These are phyloP conservation scores for Aspergillus glaucus DNA, from an alignment of 2,329 filamentous ascomycete species.

Conservation along the genomic window DNA sequence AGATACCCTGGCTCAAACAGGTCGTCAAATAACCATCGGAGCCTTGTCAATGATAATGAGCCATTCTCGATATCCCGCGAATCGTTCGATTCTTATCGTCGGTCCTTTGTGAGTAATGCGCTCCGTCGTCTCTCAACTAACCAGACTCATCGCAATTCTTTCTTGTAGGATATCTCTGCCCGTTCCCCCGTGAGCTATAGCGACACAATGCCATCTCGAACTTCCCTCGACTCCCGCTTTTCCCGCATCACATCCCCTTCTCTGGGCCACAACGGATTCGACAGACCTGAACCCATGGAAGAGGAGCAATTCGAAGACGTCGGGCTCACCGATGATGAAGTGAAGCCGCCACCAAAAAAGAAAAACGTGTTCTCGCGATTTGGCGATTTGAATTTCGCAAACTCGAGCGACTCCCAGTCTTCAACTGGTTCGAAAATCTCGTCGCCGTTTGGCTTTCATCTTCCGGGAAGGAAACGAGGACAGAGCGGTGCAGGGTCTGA, in stretches of 20 bases:
- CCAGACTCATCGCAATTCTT: background rate
- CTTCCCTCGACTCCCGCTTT: slow-evolving; percentile 72
- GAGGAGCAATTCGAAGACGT: slow-evolving; percentile 89
- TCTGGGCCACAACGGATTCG: slow-evolving; percentile 52
- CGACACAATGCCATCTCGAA: slow-evolving; percentile 58
- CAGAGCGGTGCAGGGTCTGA: slow-evolving; percentile 67
- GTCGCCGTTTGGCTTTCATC: slow-evolving; percentile 54
- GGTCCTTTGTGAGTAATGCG: slow-evolving; percentile 71
- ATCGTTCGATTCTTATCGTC: slow-evolving; percentile 92
- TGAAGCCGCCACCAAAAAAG: slow-evolving; percentile 57
- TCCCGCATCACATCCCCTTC: slow-evolving; percentile 58
- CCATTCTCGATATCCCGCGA: slow-evolving; percentile 93
- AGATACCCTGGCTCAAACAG: slow-evolving; percentile 44
- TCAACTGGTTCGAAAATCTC: slow-evolving; percentile 35
- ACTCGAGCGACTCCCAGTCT: slow-evolving; percentile 29
- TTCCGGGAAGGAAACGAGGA: slow-evolving; percentile 65
- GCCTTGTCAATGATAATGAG: slow-evolving; percentile 73
- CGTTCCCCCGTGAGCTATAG: slow-evolving; percentile 64
- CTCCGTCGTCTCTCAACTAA: background rate
- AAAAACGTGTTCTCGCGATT: slow-evolving; percentile 73
- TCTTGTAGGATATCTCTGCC: slow-evolving; percentile 74
- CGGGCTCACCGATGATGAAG: slow-evolving; percentile 67
- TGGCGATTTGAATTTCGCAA: slow-evolving; percentile 48
- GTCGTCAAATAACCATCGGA: slow-evolving; percentile 51
- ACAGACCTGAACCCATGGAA: slow-evolving; percentile 57